Evolutionary conservation across 2,329 filamentous ascomycete species (phyloP), one percentile per base, ranked within the genome.

Genomic region (Aspergillus glaucus): DNA sequence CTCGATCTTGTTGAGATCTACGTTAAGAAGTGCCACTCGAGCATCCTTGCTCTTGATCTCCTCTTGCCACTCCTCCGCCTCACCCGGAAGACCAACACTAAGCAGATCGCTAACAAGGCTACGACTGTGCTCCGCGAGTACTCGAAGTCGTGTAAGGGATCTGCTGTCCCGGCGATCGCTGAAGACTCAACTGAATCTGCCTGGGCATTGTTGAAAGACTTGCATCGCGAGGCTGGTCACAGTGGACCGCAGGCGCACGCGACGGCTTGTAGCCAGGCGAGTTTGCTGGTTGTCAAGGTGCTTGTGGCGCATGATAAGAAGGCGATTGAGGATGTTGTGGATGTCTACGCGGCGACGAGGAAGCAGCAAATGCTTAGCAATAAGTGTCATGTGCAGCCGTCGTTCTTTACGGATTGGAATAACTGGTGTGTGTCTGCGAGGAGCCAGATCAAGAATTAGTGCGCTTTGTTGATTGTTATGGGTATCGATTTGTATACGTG

Each of bases 1-100:
- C 79, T 97, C 4, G 93, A 97, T 62, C 79, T 97, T 1, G 77
- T 97, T 9, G 82, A 86, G 51, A 86, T 93, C 54, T 97, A 89
- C 67, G 77, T 93, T 55, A 90, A 87, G 66, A 85, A 86, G 58
- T 85, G 93, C 68, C 80, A 86, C 48, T 77, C 78, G 19, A 86
- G 83, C 58, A 70, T 79, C 1, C 73, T 91, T 1, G 80, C 84
- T 0, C 80, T 93, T 40, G 76, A 82, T 34, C 69, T 93, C 7
- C 73, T 96, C 5, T 66, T 91, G 6, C 90, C 92, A 0, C 75
- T 96, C 0, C 75, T 95, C n/a, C 75, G 78, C 41, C 80, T 93
- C 39, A 82, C 88, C 42, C 83, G 88, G 49, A 85, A 79, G n/a
- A 93, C 88, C 0, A 82, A 78, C 34, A 85, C 84, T 52, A 89